Evolutionary conservation across 2,329 filamentous ascomycete species (phyloP).

Genomic region (Fusarium mundagurra): DNA sequence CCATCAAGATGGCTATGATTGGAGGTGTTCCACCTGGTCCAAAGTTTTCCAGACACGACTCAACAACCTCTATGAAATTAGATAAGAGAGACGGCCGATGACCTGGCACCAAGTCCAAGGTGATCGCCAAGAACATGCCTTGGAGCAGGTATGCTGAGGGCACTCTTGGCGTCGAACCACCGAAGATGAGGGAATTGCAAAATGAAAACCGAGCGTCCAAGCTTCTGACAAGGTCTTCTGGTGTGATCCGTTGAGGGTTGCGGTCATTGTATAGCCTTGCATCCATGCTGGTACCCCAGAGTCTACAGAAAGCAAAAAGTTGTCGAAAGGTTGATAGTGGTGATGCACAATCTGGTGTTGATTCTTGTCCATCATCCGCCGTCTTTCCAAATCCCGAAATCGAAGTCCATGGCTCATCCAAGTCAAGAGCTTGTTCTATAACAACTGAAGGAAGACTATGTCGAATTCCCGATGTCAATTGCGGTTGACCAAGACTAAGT

Average conservation of each 20-base stretch:
- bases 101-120: constrained; percentile 46
- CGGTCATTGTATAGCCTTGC: constrained; percentile 23
- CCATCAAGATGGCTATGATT: constrained; percentile 47
- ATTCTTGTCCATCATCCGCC: neutral
- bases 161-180: constrained; percentile 46
- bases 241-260: constrained; percentile 17
- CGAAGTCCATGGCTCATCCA: constrained; percentile 36
- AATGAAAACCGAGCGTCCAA: constrained; percentile 50
- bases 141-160: constrained; percentile 52
- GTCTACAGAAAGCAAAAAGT: constrained; percentile 51
- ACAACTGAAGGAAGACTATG: constrained; percentile 28
- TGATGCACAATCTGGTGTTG: constrained; percentile 38
- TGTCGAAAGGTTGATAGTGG: constrained; percentile 56
- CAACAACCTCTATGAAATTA: constrained; percentile 50
- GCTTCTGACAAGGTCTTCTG: constrained; percentile 47
- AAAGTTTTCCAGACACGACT: constrained; percentile 47
- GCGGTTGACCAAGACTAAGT: constrained; percentile 55
- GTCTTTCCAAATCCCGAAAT: constrained; percentile 31
- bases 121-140: constrained; percentile 51
- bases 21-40: constrained; percentile 49
- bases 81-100: constrained; percentile 50
- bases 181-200: constrained; percentile 52
- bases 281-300: constrained; percentile 44
- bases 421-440: constrained; percentile 12
- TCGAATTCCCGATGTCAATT: constrained; percentile 34